Conservation (phyloP, 441 rosid species). For the Pelargonium cotyledonis region DNA sequence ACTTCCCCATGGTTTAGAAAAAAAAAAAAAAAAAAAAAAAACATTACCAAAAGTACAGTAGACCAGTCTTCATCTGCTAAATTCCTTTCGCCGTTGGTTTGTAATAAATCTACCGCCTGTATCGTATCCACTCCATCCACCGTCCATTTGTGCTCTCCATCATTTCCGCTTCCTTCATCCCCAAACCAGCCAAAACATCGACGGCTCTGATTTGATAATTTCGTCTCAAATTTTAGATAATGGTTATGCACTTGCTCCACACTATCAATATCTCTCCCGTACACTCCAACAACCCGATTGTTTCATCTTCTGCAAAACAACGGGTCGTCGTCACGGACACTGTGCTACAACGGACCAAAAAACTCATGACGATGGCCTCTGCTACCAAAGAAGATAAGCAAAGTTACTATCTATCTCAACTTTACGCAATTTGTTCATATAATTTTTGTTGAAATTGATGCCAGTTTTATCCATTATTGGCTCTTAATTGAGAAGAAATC, state of each 20-base stretch:
- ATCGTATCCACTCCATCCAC: background rate
- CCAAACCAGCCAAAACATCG: background rate
- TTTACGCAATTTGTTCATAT: background rate
- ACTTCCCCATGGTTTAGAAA: no score
- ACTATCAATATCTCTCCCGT: background rate
- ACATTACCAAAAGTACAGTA: no score
- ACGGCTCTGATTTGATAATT: background rate
- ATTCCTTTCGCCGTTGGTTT: background rate
- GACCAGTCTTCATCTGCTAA: no score
- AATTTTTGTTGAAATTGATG: background rate
- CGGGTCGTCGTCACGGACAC: constrained; percentile 3
- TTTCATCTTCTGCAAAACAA: background rate
- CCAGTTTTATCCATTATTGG: background rate
- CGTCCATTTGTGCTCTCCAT: background rate
- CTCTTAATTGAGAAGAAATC: background rate
- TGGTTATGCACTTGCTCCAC: background rate
- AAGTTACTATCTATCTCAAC: background rate
- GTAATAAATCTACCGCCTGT: background rate
- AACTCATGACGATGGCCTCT: background rate
- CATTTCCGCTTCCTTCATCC: background rate
- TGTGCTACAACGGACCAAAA: background rate
- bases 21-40: no score
- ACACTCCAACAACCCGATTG: constrained; percentile 1
- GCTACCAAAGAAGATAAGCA: background rate
- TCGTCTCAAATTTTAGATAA: background rate